Base-by-base conservation (phyloP, 2,329 filamentous ascomycete species). In the Paraphoma sp. region DNA sequence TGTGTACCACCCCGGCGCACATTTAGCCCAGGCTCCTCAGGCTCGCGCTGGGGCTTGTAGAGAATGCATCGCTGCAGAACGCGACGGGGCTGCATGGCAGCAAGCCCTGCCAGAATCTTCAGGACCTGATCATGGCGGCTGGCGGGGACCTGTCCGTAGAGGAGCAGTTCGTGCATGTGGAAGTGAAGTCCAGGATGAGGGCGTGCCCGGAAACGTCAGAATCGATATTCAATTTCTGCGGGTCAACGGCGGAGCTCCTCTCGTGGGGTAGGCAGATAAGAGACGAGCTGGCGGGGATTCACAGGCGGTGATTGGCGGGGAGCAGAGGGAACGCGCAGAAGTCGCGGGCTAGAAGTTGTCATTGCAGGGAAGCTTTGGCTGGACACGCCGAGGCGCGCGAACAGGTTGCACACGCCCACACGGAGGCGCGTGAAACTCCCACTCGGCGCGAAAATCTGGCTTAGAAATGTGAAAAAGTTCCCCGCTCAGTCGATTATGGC, bases 141-240 rank as follows among this genome's bases (percentile, higher is more conserved):
- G 33, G 76, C 72, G 9, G 85, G 81, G 53, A 89, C 80, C 67
- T 85, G 83, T 65, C 84, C 85, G 75, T 84, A 87, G 45, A 89
- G 81, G 46, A 86, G 77, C 63, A 87, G 80, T 78, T 88, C 86
- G 74, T 88, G 85, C 86, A 88, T 88, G 56, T 60, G 54, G 58
- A 55, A 48, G 30, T 48, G 28, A 11, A 18, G n/a, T 47, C 41
- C 45, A 45, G 46, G 48, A 36, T 51, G 48, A 56, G 59, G 60
- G 60, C 54, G 55, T 51, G 57, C 51, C 56, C 60, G 63, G 62
- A 45, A 56, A 56, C 42, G 29, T 46, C 56, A 47, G 48, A 57
- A 63, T 64, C 62, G 62, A 66, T 69, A 65, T 62, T 59, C 66
- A 70, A 68, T 70, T 62, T 57, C 61, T 54, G 50, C 57, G 57